Evolutionary conservation across 306 rosid species (phyloP), one percentile per base, ranked within the genome.

Genomic region (Luffa acutangula): DNA sequence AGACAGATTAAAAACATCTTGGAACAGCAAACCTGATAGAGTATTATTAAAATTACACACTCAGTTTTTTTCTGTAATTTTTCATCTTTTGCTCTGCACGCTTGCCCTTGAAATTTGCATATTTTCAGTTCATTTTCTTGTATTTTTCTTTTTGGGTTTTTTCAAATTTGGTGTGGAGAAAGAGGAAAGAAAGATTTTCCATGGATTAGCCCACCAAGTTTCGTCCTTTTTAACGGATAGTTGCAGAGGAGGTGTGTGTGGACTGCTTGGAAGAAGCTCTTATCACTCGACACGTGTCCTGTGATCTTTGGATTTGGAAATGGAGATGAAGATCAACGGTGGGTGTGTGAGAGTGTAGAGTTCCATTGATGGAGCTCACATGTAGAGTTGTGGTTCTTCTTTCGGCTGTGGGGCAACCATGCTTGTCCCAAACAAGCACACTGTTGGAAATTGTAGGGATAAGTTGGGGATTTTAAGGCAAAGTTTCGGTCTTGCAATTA

Each of bases 211-310:
- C 64, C 78, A 75, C 62, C 78, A 75, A 75, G 64, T 36, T 36
- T 75, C 48, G 64, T 75, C 78, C 34, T 75, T 52, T 75, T 75
- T 52, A 75, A 75, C 78, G 78, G 78, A 75, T 53, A 75, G 64
- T 53, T 52, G 43, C 59, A 51, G 62, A 17, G 15, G 63, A 75
- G 78, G 31, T 49, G 1, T 14, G 58, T 12, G 60, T 20, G 25
- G 77, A 45, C 36, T 71, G 34, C 15, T 71, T 53, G 46, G 59
- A 43, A 52, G 4, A 34, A 48, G 39, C 14, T 17, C 46, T 75
- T 9, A 75, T 18, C 34, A 9, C 3, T 36, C 5, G 78, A 75
- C 63, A 75, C 78, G 63, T 75, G 78, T 51, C 62, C 31, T 31
- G 15, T 51, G 45, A 7, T 31, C 5, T 48, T 31, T 7, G 20